Base-by-base conservation (phyloP, 2,329 filamentous ascomycete genomes). In the Tricladium varicosporioides region DNA sequence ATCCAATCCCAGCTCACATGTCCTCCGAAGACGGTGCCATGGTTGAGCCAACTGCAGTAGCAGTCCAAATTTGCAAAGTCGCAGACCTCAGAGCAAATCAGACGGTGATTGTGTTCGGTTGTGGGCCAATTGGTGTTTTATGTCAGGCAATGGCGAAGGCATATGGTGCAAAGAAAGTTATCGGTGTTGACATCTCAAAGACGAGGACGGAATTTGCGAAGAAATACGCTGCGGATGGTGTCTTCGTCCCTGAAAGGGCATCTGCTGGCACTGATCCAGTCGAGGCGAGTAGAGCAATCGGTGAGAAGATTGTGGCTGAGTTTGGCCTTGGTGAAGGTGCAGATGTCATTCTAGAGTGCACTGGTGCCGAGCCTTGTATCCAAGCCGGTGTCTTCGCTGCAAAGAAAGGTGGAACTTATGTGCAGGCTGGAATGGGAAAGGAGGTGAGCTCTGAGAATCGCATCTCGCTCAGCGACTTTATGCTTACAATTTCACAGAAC, bases 311-410 rank as follows among this genome's bases (percentile, higher is more conserved):
- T 18, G 69, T 75, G 8, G 58, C 71, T 43, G 46, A 70, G 13
- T 76, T 73, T 51, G 65, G 60, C 2, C 68, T 81, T 1, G 73
- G 71, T 1, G 72, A 78, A n/a, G 79, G 79, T 0, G 73, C 75
- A 0, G 78, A 82, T 62, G 72, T 80, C 2, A 77, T 81, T 1
- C 62, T 82, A 1, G 80, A 81, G 48, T 75, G 73, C 19, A 77
- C 76, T 2, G 78, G 78, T 5, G 68, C 73, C 0, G 72, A 79
- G 63, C 60, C 70, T 0, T 80, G 77, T 58, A 78, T 82, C 42
- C 75, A 78, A 55, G 70, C 73, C 4, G 78, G 77, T 0, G 66
- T 81, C 5, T 74, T 76, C 56, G 69, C 73, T 1, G 63, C 71
- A 1, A 76, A 73, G 64, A 76, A 75, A 57, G 78, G 79, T 0